Percentiles rank a stretch among this genome's conserved stretches.
These are phyloP conservation scores for Salvia rosmarinus DNA, from an alignment of 257 asterid species.

Conservation along the genomic window DNA sequence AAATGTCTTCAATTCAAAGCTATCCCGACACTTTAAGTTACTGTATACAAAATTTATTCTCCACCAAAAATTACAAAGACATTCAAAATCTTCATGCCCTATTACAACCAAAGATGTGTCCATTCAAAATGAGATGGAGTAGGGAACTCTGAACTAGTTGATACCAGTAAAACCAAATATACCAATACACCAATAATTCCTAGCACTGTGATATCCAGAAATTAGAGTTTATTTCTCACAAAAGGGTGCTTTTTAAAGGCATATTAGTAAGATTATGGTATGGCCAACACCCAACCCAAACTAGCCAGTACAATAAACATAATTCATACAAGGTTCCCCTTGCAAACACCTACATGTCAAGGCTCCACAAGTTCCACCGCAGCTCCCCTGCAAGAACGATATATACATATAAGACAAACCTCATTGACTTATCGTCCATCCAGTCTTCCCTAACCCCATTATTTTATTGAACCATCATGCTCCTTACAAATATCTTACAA, in stretches of 20 bases:
- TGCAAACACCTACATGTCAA: conserved; percentile 98
- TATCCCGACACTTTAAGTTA: neutral
- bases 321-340: conserved; percentile 76
- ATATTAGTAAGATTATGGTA: conserved; percentile 25
- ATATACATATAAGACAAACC: conserved; percentile 92
- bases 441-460: conserved; percentile 61
- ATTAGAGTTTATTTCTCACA: conserved; percentile 29
- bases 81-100: neutral
- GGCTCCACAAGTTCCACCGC: conserved; percentile 91
- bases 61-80: neutral
- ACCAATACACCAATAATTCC: conserved; percentile 33
- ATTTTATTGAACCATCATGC: conserved; percentile 38
- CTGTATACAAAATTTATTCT: neutral
- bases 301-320: conserved; percentile 46
- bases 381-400: conserved; percentile 98
- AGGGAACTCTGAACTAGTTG: conserved; percentile 6
- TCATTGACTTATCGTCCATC: conserved; percentile 68
- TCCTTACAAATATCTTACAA: conserved; percentile 25
- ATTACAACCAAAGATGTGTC: neutral
- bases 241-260: conserved; percentile 19
- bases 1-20: neutral
- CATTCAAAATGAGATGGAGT: neutral
- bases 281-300: conserved; percentile 58
- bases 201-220: conserved; percentile 23
- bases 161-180: conserved; percentile 9